phyloP scores from a whole-genome alignment of 2,329 filamentous ascomycete species.

The Alternaria sp. region DNA sequence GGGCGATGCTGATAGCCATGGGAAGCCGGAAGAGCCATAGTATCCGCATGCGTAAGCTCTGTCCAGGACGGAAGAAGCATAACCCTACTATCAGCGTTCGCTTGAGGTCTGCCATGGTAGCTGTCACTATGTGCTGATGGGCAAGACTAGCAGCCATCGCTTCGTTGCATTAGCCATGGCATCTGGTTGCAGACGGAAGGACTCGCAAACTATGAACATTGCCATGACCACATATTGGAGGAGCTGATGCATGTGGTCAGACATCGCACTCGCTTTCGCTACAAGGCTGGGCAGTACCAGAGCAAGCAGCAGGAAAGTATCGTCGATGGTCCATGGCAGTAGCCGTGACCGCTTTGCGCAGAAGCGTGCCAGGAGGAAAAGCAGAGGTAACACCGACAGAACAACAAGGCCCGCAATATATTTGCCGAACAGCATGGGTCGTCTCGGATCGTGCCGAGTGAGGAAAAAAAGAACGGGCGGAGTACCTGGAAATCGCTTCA shows the following conservation, averaged over 20 bases:
- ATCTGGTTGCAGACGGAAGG: neutral
- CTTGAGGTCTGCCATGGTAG: slow-evolving; percentile 16
- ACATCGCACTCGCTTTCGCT: neutral
- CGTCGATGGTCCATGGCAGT: slow-evolving; percentile 28
- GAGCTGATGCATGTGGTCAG: slow-evolving; percentile 17
- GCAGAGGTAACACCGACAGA: slow-evolving; percentile 26
- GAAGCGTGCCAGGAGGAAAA: slow-evolving; percentile 31
- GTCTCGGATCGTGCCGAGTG: slow-evolving; percentile 1
- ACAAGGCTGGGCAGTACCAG: slow-evolving; percentile 19
- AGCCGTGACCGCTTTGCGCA: slow-evolving; percentile 29
- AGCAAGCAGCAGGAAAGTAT: slow-evolving; percentile 31
- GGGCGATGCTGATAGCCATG: slow-evolving; percentile 25
- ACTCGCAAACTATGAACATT: slow-evolving; percentile 27
- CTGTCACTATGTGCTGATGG: slow-evolving; percentile 16
- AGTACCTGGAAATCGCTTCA: slow-evolving; percentile 10
- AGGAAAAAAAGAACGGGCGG: slow-evolving; percentile 6
- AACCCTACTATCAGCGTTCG: slow-evolving; percentile 26
- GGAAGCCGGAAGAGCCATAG: slow-evolving; percentile 34
- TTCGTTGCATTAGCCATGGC: slow-evolving; percentile 17
- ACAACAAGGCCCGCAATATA: slow-evolving; percentile 24
- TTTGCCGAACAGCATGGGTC: slow-evolving; percentile 18
- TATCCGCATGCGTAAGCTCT: slow-evolving; percentile 24
- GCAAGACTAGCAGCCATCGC: slow-evolving; percentile 27
- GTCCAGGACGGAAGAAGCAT: neutral
- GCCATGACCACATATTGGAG: slow-evolving; percentile 27